Evolutionary conservation across 2,329 filamentous ascomycete species (phyloP).

Genomic region (Metarhizium album): DNA sequence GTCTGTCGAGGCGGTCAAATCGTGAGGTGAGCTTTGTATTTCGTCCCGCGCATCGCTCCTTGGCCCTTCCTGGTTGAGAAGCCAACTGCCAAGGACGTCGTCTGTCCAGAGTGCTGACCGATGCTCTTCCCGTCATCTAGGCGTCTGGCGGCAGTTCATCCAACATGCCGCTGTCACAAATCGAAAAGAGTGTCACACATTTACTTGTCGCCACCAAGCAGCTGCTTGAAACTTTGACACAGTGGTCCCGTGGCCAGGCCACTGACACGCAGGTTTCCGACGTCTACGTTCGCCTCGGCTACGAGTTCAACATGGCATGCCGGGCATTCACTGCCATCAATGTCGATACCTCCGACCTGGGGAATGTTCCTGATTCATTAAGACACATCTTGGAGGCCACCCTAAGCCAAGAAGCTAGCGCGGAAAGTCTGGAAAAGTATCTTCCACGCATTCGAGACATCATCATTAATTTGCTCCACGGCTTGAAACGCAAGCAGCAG

Average conservation of each 20-base stretch:
- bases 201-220: conserved; percentile 96
- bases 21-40: conserved; percentile 21
- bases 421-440: conserved; percentile 87
- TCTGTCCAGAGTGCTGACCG: background rate
- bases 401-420: conserved; percentile 88
- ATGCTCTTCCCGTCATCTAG: conserved; percentile 13
- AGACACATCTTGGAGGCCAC: conserved; percentile 90
- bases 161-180: conserved; percentile 77
- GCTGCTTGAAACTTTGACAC: conserved; percentile 89
- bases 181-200: conserved; percentile 98
- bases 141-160: conserved; percentile 49
- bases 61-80: background rate
- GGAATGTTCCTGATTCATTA: conserved; percentile 86
- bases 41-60: background rate
- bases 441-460: conserved; percentile 93
- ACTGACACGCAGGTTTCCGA: conserved; percentile 94
- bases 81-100: background rate
- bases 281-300: conserved; percentile 92
- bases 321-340: conserved; percentile 94
- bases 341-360: conserved; percentile 86
- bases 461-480: conserved; percentile 94
- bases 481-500: conserved; percentile 93
- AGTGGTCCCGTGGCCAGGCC: conserved; percentile 90
- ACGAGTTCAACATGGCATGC: conserved; percentile 99
- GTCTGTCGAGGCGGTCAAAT: conserved; percentile 19